Conservation (phyloP, 148 eudicot species). For the Limonium bicolor region DNA sequence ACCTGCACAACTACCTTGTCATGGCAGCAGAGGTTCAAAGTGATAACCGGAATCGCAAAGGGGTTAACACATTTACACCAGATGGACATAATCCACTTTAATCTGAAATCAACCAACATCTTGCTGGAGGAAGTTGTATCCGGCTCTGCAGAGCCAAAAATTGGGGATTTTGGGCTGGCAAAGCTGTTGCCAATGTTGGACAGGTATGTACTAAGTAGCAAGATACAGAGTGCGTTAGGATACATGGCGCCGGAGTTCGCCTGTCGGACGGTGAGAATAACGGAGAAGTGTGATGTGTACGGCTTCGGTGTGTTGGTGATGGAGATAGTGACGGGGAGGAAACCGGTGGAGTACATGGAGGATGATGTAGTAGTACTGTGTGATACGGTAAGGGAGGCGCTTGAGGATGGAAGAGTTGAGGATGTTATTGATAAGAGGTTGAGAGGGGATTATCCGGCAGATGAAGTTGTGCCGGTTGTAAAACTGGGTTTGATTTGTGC, state of each 20-base stretch:
- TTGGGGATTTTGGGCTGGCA: slow-evolving; percentile 77
- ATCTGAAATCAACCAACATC: slow-evolving; percentile 64
- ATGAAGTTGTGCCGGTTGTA: slow-evolving; percentile 64
- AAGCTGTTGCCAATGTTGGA: slow-evolving; percentile 59
- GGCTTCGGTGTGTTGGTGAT: slow-evolving; percentile 74
- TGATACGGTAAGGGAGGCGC: slow-evolving; percentile 75
- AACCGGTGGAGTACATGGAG: slow-evolving; percentile 90
- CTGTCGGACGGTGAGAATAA: slow-evolving; percentile 73
- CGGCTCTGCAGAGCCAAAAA: slow-evolving; percentile 38
- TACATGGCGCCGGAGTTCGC: slow-evolving; percentile 96
- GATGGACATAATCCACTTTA: slow-evolving; percentile 58
- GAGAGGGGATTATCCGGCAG: slow-evolving; percentile 38
- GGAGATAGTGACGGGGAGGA: slow-evolving; percentile 70
- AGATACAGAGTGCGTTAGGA: slow-evolving; percentile 77
- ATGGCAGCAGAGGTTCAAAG: slow-evolving; percentile 62
- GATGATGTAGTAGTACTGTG: slow-evolving; percentile 86
- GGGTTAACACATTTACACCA: slow-evolving; percentile 73
- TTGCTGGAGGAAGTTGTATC: slow-evolving; percentile 32
- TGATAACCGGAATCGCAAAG: slow-evolving; percentile 58
- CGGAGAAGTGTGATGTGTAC: slow-evolving; percentile 77
- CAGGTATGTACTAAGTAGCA: slow-evolving; percentile 68
- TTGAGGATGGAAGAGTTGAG: slow-evolving; percentile 71
- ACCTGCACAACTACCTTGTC: slow-evolving; percentile 20
- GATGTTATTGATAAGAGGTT: slow-evolving; percentile 58
- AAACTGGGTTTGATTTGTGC: slow-evolving; percentile 88